phyloP scores from a whole-genome alignment of 257 asterid genomes.

The Forsythia suspensa region DNA sequence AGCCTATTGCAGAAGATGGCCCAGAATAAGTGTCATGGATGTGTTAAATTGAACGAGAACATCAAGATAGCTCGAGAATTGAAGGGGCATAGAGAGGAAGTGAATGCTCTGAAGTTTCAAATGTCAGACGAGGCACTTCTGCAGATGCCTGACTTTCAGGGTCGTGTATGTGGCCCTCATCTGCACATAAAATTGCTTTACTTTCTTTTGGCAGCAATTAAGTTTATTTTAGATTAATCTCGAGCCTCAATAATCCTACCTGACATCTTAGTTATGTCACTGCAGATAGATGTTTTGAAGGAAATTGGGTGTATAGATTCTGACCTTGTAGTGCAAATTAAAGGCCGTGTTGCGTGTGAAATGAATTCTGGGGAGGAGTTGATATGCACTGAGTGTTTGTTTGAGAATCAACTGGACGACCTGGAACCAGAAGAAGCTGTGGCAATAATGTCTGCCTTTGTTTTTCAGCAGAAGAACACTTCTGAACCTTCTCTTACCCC shows the following conservation, averaged over 20 bases:
- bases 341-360: slow-evolving; percentile 99
- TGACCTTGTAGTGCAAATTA: slow-evolving; percentile 94
- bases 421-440: slow-evolving; percentile 99
- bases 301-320: slow-evolving; percentile 86
- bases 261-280: slow-evolving; percentile 28
- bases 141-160: slow-evolving; percentile 99
- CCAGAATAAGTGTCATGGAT: slow-evolving; percentile 88
- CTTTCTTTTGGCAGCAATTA: neutral
- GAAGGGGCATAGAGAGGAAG: slow-evolving; percentile 69
- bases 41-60: slow-evolving; percentile 82
- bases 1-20: slow-evolving; percentile 80
- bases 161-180: slow-evolving; percentile 65
- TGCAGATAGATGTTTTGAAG: slow-evolving; percentile 93
- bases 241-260: slow-evolving; percentile 18
- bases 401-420: slow-evolving; percentile 92
- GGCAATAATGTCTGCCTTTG: slow-evolving; percentile 97
- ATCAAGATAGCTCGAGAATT: slow-evolving; percentile 71
- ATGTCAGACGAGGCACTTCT: slow-evolving; percentile 99
- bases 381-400: slow-evolving; percentile 94
- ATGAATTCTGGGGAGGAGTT: slow-evolving; percentile 99
- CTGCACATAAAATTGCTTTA: slow-evolving; percentile 10
- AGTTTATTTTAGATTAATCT: slow-evolving; percentile 6
- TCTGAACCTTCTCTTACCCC: slow-evolving; percentile 91
- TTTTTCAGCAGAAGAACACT: slow-evolving; percentile 90
- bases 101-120: slow-evolving; percentile 66